A percentile compares a stretch with the other conserved stretches of the same genome.
phyloP scores from a whole-genome alignment of 2,329 filamentous ascomycete species.

The Exophiala spinifera region DNA sequence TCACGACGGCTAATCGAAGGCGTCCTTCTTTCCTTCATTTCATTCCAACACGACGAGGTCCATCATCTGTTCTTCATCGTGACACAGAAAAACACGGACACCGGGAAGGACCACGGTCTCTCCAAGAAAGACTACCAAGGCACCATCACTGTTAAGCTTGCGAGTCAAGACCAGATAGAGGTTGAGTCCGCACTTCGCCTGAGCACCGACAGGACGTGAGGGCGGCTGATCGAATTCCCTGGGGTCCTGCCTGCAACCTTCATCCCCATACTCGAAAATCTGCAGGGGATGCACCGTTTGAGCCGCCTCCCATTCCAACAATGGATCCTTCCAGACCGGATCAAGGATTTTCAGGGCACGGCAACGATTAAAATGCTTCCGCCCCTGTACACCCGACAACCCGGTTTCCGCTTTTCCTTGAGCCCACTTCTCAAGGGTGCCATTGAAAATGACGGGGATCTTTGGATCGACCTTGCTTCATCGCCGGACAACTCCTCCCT shows the following conservation, averaged over 20 bases:
- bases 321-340: conserved; percentile 13
- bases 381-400: conserved; percentile 51
- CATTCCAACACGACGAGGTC: background rate
- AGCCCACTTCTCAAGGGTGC: conserved; percentile 12
- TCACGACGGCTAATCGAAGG: conserved; percentile 10
- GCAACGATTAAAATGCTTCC: conserved; percentile 37
- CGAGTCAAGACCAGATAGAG: too few relatives aligned
- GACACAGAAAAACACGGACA: too few relatives aligned
- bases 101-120: background rate
- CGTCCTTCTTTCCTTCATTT: background rate
- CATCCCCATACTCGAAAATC: conserved; percentile 4
- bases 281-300: conserved; percentile 9
- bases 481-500: background rate
- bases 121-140: background rate
- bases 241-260: conserved; percentile 11
- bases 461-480: too few relatives aligned
- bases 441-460: too few relatives aligned
- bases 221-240: conserved; percentile 9
- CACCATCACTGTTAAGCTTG: background rate
- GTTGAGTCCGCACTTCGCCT: background rate
- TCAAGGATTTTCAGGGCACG: background rate
- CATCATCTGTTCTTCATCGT: background rate
- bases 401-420: conserved; percentile 52
- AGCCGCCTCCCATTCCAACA: conserved; percentile 29
- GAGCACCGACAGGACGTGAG: background rate